Evolutionary conservation across 2,329 filamentous ascomycete genomes (phyloP), one percentile per base, ranked within the genome.

Genomic region (Macrophomina phaseolina): DNA sequence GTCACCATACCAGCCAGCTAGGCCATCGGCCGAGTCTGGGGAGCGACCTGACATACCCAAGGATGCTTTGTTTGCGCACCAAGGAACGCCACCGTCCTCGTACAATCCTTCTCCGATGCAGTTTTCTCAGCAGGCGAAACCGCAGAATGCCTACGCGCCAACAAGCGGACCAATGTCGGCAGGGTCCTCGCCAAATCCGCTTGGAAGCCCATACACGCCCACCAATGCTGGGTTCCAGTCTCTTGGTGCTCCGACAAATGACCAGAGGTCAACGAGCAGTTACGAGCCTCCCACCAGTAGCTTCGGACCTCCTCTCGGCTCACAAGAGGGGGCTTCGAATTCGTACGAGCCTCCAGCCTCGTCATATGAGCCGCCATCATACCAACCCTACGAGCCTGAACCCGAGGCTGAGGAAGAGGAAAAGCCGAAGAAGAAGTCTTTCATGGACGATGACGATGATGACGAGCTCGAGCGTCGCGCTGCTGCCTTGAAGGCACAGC

Each of bases 381-480:
- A 85, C 71, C 76, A 82, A 66, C 82, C 84, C 1, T 83, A 84
- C 70, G 72, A 82, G 60, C 80, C 81, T 1, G 83, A 89, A 30
- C 83, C 87, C 2, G 82, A 83, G 5, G 75, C 80, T 1, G 81
- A 82, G 18, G 78, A 81, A 14, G 83, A 84, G 16, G 81, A 82
- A 9, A 82, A 85, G 6, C 81, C 83, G 63, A 90, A 91, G 79
- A 92, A 91, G 81, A 93, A 91, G 76, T 88, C 87, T 28, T 89
- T 93, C 72, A 91, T 95, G 86, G 90, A 94, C 70, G 91, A 94
- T 34, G 90, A 93, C 12, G 91, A 92, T 30, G 89, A 90, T 69
- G 87, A 91, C 67, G 85, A 91, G 51, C 82, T 87, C 38, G 81
- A 81, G 6, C 75, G 80, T 46, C 81, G 82, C 40, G 86, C 84